Evolutionary conservation across 2,329 filamentous ascomycete species (phyloP), one percentile per base, ranked within the genome.

Genomic region (Nemania diffusa): DNA sequence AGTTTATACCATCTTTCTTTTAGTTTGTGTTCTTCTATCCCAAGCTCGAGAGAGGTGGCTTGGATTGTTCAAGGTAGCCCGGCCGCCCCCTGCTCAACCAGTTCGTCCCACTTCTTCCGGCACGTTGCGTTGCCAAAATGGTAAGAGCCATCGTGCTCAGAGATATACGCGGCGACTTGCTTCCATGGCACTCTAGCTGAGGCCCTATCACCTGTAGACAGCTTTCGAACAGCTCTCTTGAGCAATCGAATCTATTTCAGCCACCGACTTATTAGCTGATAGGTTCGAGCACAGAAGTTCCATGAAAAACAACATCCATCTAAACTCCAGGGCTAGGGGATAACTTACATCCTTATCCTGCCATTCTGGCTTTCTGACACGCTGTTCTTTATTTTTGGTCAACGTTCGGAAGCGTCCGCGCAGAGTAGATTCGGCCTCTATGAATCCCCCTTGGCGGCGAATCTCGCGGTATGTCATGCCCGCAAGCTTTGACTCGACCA

Each of bases 351-450:
- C 91, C 1, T 81, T 78, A 0, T 82, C 79, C 0, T 77, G 82
- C 91, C 91, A 94, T 64, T 84, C 78, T 0, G 91, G 91, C 77
- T 87, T 89, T 7, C 92, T 83, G 2, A 92, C 86, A 5, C 91
- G 82, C 64, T 87, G 83, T 37, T 85, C 82, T 72, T 87, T 87
- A 13, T 80, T 78, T 79, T 92, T 92, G 7, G 87, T 92, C 72
- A 93, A 77, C 2, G 85, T 87, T 4, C 91, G 83, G 71, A 86
- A 88, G 0, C 91, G 85, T 0, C 92, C 92, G 15, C 92, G 85
- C 42, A 94, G 82, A 0, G 92, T 94, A 11, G 90, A 91, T 78
- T 92, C 91, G 1, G 90, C 88, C 72, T 92, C 89, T 0, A 76
- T 78, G 69, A 90, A 90, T 1, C 82, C 79, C 15, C 89, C 87